These are phyloP conservation scores for Avicennia marina DNA, from an alignment of 257 asterid species.

Conservation along the genomic window DNA sequence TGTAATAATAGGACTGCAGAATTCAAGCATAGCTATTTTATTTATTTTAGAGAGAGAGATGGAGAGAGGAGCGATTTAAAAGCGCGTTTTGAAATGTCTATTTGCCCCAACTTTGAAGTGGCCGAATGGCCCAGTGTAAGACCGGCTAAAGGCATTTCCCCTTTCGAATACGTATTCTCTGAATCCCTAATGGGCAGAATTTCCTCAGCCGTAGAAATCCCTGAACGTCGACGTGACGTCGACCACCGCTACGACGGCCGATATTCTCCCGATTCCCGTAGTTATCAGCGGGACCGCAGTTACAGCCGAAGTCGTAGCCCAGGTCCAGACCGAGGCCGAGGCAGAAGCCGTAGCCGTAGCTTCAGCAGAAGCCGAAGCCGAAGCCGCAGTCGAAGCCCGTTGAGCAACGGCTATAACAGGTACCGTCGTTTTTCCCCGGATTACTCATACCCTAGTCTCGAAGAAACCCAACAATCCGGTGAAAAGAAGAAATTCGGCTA, in stretches of 20 bases:
- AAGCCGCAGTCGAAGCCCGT: conserved; percentile 42
- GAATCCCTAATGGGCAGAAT: conserved; percentile 52
- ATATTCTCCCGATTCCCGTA: conserved; percentile 36
- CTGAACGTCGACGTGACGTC: conserved; percentile 38
- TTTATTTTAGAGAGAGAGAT: no score
- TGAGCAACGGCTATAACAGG: conserved; percentile 35
- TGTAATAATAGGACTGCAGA: no score
- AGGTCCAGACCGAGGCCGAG: no score
- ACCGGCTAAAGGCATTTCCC: no score
- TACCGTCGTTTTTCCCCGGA: conserved; percentile 68
- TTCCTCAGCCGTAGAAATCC: conserved; percentile 56
- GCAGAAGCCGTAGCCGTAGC: conserved; percentile 27
- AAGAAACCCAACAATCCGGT: conserved; percentile 24
- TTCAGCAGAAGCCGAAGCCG: conserved; percentile 32
- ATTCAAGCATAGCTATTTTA: no score
- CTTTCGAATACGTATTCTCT: no score
- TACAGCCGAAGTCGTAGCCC: conserved; percentile 32
- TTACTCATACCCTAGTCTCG: conserved; percentile 45
- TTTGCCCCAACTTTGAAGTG: no score
- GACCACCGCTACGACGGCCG: conserved; percentile 20
- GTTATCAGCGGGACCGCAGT: conserved; percentile 20
- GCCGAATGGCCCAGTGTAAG: no score
- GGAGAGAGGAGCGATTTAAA: no score
- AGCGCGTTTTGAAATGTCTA: no score
- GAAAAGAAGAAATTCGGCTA: conserved; percentile 21